These are phyloP conservation scores for Labyrinthula sp. DNA, from an alignment of 352 stramenopile species.

Conservation along the genomic window DNA sequence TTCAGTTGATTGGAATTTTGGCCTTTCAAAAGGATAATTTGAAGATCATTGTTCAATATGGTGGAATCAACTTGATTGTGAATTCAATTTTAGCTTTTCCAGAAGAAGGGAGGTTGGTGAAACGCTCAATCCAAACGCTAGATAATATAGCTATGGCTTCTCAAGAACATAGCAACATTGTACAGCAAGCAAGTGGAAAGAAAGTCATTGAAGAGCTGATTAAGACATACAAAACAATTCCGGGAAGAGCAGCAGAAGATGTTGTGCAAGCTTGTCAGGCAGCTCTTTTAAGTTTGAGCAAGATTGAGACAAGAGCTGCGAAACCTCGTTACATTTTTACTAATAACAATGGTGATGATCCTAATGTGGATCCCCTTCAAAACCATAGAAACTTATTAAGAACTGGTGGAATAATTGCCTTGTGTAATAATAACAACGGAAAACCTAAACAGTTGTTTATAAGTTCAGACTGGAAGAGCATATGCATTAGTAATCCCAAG, in stretches of 20 bases:
- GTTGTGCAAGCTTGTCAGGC: conserved; percentile 32
- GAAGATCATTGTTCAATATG: conserved; percentile 32
- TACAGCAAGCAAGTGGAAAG: conserved; percentile 33
- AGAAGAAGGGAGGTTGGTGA: conserved; percentile 28
- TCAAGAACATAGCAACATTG: conserved; percentile 33
- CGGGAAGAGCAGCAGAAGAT: too few relatives aligned
- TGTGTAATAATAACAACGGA: conserved; percentile 26
- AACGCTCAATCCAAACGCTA: conserved; percentile 34
- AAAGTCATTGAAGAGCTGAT: conserved; percentile 31
- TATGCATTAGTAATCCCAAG: conserved; percentile 29
- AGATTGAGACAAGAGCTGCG: conserved; percentile 28
- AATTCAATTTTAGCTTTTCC: conserved; percentile 32
- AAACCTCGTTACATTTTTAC: conserved; percentile 17
- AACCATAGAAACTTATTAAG: conserved; percentile 29
- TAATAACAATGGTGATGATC: conserved; percentile 8
- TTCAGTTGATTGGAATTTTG: conserved; percentile 35
- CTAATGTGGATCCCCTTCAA: conserved; percentile 16
- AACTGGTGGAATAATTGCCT: conserved; percentile 21
- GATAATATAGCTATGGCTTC: conserved; percentile 34
- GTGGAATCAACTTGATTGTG: conserved; percentile 36
- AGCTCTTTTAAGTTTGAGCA: conserved; percentile 34
- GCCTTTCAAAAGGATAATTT: conserved; percentile 35
- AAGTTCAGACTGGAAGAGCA: conserved; percentile 26
- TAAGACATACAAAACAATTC: conserved; percentile 26
- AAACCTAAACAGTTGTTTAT: conserved; percentile 23